A percentile compares a stretch with the other conserved stretches of the same genome.
Evolutionary conservation across 148 eudicot genomes (phyloP).

Genomic region (Camellia japonica): DNA sequence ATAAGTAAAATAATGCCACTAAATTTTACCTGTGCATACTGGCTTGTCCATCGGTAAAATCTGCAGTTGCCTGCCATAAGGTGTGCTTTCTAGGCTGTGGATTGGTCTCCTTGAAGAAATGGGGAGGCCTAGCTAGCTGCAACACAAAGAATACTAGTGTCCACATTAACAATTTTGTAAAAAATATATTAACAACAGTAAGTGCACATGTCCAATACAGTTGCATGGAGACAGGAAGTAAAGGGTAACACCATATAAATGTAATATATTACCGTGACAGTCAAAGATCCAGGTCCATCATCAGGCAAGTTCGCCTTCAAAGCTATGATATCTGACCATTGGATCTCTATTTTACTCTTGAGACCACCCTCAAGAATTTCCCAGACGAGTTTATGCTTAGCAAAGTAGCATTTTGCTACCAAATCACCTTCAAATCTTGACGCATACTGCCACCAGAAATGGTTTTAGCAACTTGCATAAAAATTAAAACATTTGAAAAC

Average conservation of each 20-base stretch:
- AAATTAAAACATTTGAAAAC: background rate
- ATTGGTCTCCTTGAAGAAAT: conserved; percentile 79
- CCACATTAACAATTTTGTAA: background rate
- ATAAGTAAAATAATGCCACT: conserved; percentile 1
- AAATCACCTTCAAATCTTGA: conserved; percentile 84
- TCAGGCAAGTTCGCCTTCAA: conserved; percentile 73
- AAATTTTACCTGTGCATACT: conserved; percentile 45
- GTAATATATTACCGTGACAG: conserved; percentile 52
- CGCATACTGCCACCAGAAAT: conserved; percentile 55
- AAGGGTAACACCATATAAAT: background rate
- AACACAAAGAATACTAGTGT: conserved; percentile 15
- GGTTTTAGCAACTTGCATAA: conserved; percentile 12
- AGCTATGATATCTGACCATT: conserved; percentile 84
- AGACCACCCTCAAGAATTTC: conserved; percentile 89
- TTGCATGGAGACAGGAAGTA: too few relatives aligned
- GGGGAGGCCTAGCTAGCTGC: conserved; percentile 75
- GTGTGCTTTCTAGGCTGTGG: conserved; percentile 97
- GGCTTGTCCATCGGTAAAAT: conserved; percentile 90
- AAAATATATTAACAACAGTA: background rate
- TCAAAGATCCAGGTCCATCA: conserved; percentile 68
- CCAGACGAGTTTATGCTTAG: conserved; percentile 96
- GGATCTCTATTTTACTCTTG: conserved; percentile 91
- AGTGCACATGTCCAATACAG: conserved; percentile 1
- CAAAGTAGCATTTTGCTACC: conserved; percentile 96
- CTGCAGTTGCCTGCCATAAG: conserved; percentile 74